Evolutionary conservation across 345 rosid genomes (phyloP).

Genomic region (Eutrema japonicum): DNA sequence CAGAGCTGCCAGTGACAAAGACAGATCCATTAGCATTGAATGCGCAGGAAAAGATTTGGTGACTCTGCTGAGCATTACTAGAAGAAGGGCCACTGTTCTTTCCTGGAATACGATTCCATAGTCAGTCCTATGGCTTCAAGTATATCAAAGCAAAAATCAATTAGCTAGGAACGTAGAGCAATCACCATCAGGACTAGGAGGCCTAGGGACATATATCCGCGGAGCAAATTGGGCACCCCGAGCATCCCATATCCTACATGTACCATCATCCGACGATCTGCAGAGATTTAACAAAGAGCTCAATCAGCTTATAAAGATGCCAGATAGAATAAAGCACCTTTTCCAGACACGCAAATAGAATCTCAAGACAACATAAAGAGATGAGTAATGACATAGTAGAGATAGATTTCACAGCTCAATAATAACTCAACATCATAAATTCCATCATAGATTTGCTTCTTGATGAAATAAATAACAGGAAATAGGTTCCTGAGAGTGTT

Average conservation of each 20-base stretch:
- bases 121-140: conserved; percentile 30
- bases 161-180: conserved; percentile 42
- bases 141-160: conserved; percentile 30
- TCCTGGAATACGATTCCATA: conserved; percentile 58
- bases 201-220: conserved; percentile 81
- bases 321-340: conserved; percentile 5
- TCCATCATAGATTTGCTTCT: conserved; percentile 18
- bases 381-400: conserved; percentile 2
- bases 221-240: conserved; percentile 70
- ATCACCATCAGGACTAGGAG: conserved; percentile 69
- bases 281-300: conserved; percentile 31
- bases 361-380: conserved; percentile 12
- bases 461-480: conserved; percentile 21
- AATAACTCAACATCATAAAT: conserved; percentile 21
- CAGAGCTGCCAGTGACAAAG: conserved; percentile 98
- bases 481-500: background rate
- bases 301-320: background rate
- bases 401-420: conserved; percentile 16
- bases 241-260: conserved; percentile 99
- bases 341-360: conserved; percentile 28
- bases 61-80: conserved; percentile 62
- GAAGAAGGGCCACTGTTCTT: conserved; percentile 71
- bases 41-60: conserved; percentile 92
- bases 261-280: conserved; percentile 99
- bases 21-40: conserved; percentile 94